A percentile compares a stretch with the other conserved stretches of the same genome.
Conservation (phyloP, 73 alveolate species). For the Paramecium primaurelia region DNA sequence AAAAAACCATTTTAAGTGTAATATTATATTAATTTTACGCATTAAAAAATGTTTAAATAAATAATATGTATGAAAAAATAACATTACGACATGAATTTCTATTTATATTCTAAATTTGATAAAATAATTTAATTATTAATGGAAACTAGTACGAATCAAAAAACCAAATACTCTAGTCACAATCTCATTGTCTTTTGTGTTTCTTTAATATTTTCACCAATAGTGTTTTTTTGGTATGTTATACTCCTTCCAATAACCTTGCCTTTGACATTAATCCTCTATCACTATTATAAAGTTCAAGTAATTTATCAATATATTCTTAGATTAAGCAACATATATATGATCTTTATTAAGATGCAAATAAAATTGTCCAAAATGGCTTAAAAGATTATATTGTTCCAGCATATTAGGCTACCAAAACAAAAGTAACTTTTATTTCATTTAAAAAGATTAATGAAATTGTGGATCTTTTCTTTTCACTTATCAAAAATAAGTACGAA, state of each 20-base stretch:
- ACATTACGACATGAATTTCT: neutral
- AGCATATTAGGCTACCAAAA: neutral
- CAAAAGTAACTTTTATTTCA: neutral
- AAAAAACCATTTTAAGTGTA: neutral
- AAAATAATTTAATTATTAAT: slow-evolving; percentile 12
- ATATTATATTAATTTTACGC: neutral
- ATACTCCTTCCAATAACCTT: neutral
- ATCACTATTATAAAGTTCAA: neutral
- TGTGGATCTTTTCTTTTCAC: neutral
- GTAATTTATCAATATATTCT: neutral
- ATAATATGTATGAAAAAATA: neutral
- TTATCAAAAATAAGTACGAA: neutral
- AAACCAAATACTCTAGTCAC: neutral
- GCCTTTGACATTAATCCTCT: neutral
- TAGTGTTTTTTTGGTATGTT: neutral
- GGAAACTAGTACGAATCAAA: neutral
- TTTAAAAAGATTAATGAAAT: neutral
- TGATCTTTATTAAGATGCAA: neutral
- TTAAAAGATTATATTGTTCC: neutral
- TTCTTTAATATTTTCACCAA: neutral
- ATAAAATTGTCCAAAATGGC: neutral
- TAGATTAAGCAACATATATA: neutral
- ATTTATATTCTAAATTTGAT: neutral
- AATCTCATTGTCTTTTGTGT: neutral
- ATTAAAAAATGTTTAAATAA: neutral